These are phyloP conservation scores for Jatropha podagrica DNA, from an alignment of 441 rosid genomes.

Conservation along the genomic window DNA sequence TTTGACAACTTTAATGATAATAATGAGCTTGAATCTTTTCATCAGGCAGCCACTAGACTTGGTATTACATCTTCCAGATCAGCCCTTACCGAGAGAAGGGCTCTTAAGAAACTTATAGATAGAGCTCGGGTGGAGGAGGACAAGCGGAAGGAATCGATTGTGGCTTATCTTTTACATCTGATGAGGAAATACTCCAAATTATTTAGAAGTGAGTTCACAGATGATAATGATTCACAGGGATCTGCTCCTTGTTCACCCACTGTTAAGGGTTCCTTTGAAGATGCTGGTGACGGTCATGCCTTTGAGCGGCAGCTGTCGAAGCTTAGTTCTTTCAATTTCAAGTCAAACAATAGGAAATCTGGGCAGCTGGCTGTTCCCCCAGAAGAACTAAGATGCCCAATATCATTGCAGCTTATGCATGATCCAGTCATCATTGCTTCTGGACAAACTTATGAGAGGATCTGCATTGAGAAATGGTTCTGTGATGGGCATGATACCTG, in stretches of 20 bases:
- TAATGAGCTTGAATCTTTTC: slow-evolving; percentile 85
- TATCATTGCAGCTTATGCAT: slow-evolving; percentile 93
- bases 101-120: slow-evolving; percentile 89
- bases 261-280: slow-evolving; percentile 52
- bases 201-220: slow-evolving; percentile 79
- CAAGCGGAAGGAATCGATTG: slow-evolving; percentile 94
- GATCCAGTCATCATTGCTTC: slow-evolving; percentile 99
- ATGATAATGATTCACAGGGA: slow-evolving; percentile 93
- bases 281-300: slow-evolving; percentile 46
- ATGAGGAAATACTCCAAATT: slow-evolving; percentile 96
- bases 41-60: slow-evolving; percentile 74
- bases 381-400: slow-evolving; percentile 95
- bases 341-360: slow-evolving; percentile 54
- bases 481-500: slow-evolving; percentile 89
- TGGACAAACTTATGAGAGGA: slow-evolving; percentile 95
- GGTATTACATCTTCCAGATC: slow-evolving; percentile 90
- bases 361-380: slow-evolving; percentile 82
- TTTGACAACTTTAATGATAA: slow-evolving; percentile 58
- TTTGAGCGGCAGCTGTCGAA: slow-evolving; percentile 88
- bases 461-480: slow-evolving; percentile 98
- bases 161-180: slow-evolving; percentile 87
- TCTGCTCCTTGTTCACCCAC: slow-evolving; percentile 95
- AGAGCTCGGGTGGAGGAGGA: slow-evolving; percentile 96
- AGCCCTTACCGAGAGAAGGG: slow-evolving; percentile 90
- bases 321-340: slow-evolving; percentile 73